These are phyloP conservation scores for Arachis stenosperma DNA, from an alignment of 306 rosid genomes.

Conservation along the genomic window DNA sequence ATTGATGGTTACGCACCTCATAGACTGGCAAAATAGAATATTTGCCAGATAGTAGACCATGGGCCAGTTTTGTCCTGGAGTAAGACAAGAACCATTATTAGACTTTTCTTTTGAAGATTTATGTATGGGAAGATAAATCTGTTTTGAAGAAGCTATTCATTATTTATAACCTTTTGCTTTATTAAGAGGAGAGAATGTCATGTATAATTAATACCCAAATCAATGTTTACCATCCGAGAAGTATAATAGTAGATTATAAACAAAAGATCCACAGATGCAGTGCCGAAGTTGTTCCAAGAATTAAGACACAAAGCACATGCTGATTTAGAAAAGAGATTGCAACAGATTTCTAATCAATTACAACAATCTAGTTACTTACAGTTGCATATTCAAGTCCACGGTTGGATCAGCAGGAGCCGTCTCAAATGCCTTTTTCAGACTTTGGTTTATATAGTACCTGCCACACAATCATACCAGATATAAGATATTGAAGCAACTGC, in stretches of 20 bases:
- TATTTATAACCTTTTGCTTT: constrained; percentile 8
- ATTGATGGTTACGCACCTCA: constrained; percentile 52
- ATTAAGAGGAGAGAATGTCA: constrained; percentile 9
- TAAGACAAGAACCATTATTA: constrained; percentile 28
- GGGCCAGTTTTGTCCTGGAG: constrained; percentile 79
- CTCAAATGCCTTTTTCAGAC: constrained; percentile 65
- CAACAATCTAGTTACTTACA: constrained; percentile 49
- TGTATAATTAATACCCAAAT: not conserved
- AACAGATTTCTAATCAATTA: not conserved
- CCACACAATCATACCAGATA: constrained; percentile 27
- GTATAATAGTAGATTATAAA: not conserved
- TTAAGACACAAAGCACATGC: not conserved
- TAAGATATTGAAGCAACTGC: constrained; percentile 31
- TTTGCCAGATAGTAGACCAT: constrained; percentile 85
- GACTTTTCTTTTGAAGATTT: constrained; percentile 23
- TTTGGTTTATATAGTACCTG: constrained; percentile 67
- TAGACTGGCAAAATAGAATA: constrained; percentile 63
- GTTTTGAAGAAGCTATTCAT: constrained; percentile 6
- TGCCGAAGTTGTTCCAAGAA: not conserved
- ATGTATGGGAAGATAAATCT: not conserved
- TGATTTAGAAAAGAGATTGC: not conserved
- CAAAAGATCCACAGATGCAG: constrained; percentile 5
- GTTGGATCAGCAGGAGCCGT: constrained; percentile 91
- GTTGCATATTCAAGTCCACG: constrained; percentile 85
- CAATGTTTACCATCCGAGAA: constrained; percentile 9